Evolutionary conservation across 768 basidiomycete genomes (phyloP).

Genomic region (Neoboletus brunneissimus): DNA sequence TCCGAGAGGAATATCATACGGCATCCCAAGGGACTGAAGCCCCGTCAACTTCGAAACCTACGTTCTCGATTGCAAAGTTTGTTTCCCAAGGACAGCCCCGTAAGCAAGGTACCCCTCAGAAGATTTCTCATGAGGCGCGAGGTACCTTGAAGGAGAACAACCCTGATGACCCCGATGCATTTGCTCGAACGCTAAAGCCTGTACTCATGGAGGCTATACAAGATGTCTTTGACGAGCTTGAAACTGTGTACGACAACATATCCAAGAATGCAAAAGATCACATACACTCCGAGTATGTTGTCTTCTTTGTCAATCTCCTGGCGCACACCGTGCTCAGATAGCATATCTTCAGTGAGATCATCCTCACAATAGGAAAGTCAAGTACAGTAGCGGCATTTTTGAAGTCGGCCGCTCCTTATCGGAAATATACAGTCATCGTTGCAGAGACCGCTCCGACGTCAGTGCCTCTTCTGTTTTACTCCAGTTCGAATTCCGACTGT

Average conservation of each 20-base stretch:
- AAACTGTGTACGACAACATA: slow-evolving; percentile 93
- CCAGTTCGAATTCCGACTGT: slow-evolving; percentile 1
- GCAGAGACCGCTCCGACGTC: slow-evolving; percentile 94
- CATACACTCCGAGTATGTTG: slow-evolving; percentile 92
- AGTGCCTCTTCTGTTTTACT: slow-evolving; percentile 30
- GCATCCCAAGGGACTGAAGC: slow-evolving; percentile 53
- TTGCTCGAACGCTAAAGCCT: slow-evolving; percentile 79
- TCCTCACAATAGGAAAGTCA: slow-evolving; percentile 91
- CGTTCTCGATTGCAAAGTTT: slow-evolving; percentile 78
- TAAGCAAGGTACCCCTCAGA: slow-evolving; percentile 39
- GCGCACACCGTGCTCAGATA: not conserved
- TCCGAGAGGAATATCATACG: slow-evolving; percentile 92
- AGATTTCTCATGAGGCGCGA: slow-evolving; percentile 46
- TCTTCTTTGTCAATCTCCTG: not conserved
- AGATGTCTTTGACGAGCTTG: slow-evolving; percentile 93
- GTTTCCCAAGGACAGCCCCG: slow-evolving; percentile 75
- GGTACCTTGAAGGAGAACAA: slow-evolving; percentile 66
- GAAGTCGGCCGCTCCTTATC: slow-evolving; percentile 82
- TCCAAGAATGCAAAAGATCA: slow-evolving; percentile 94
- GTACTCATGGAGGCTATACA: slow-evolving; percentile 96
- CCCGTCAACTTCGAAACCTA: slow-evolving; percentile 36
- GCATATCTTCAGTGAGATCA: slow-evolving; percentile 69
- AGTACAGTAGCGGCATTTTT: slow-evolving; percentile 92
- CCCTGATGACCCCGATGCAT: slow-evolving; percentile 73
- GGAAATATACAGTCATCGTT: slow-evolving; percentile 95